Evolutionary conservation across 1,139 yeast species (phyloP), one percentile per base, ranked within the genome.

Genomic region (Trichomonascaceae sp.): DNA sequence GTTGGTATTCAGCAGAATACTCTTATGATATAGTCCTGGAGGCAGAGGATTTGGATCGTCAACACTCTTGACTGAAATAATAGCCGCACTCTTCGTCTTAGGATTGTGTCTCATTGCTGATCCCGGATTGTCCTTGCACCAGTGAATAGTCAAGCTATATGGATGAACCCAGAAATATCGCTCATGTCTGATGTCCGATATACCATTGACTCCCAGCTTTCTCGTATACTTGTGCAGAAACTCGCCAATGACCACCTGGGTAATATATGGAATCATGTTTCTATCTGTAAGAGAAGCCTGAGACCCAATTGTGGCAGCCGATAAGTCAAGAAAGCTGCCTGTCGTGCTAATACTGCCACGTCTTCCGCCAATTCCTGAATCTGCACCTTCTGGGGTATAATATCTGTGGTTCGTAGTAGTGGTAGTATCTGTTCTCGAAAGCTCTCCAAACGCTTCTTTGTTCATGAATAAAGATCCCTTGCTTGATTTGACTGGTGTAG

Each of bases 121-220:
- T 0, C 86, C 87, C 1, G 98, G 98, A 65, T 87, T 88, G 10
- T 82, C 79, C 15, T 81, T 79, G 9, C 93, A 85, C 99, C 99
- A 93, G 69, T 89, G 90, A 55, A 93, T 76, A 0, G 96, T 88
- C 73, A 89, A 74, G 3, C 95, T 85, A 69, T 90, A 91, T 8
- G 99, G 99, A 71, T 93, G 96, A 45, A 93, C 83, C 98, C 98
- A 93, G 78, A 93, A 93, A 70, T 83, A 93, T 60, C 98, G 79
- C 66, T 87, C 95, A 66, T 93, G 99, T 57, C 98, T 80, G 51
- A 80, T 81, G 55, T 87, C 93, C 0, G 95, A 81, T 47, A 89
- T 80, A 0, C 89, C 81, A 52, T 86, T 81, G 54, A 88, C 77
- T 15, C 89, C 86, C 12, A 95, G 88, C 58, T 83, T 81, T 53